Evolutionary conservation across 805 yeast species (phyloP).

Genomic region (Schwanniomyces pseudopolymorphus): DNA sequence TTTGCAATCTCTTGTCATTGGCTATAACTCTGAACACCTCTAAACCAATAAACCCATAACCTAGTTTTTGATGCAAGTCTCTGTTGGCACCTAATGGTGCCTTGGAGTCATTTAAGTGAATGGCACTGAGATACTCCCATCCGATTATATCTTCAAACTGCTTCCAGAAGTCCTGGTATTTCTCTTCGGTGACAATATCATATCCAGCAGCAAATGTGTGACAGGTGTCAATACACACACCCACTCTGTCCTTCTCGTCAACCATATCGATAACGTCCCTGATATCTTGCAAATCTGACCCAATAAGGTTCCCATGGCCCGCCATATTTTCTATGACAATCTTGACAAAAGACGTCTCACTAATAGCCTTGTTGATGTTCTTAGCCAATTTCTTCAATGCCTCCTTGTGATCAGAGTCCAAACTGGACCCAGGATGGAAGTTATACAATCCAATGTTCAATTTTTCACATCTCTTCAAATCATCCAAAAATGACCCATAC

Average conservation of each 20-base stretch:
- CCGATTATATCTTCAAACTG: conserved; percentile 77
- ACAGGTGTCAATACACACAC: conserved; percentile 95
- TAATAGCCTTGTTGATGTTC: conserved; percentile 76
- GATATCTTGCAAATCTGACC: conserved; percentile 76
- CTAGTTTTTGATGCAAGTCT: conserved; percentile 88
- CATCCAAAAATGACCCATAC: conserved; percentile 78
- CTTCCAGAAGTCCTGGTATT: conserved; percentile 68
- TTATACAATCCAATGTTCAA: conserved; percentile 84
- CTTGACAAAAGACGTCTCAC: conserved; percentile 73
- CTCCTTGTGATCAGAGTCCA: conserved; percentile 62
- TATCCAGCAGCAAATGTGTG: conserved; percentile 97
- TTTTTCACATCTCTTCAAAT: conserved; percentile 81
- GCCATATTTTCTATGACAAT: conserved; percentile 97
- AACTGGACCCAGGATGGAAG: conserved; percentile 89
- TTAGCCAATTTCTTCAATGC: conserved; percentile 72
- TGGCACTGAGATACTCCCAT: conserved; percentile 66
- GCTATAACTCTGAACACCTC: conserved; percentile 81
- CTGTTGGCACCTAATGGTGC: conserved; percentile 88
- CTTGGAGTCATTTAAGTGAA: conserved; percentile 93
- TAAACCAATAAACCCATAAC: conserved; percentile 85
- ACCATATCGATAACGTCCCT: conserved; percentile 70
- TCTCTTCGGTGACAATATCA: conserved; percentile 64
- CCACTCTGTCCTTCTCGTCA: conserved; percentile 82
- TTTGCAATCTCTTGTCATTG: conserved; percentile 58
- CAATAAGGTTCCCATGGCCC: conserved; percentile 90